These are phyloP conservation scores for Scenedesmus sp. DNA, from an alignment of 163 green algal genomes.

Conservation along the genomic window DNA sequence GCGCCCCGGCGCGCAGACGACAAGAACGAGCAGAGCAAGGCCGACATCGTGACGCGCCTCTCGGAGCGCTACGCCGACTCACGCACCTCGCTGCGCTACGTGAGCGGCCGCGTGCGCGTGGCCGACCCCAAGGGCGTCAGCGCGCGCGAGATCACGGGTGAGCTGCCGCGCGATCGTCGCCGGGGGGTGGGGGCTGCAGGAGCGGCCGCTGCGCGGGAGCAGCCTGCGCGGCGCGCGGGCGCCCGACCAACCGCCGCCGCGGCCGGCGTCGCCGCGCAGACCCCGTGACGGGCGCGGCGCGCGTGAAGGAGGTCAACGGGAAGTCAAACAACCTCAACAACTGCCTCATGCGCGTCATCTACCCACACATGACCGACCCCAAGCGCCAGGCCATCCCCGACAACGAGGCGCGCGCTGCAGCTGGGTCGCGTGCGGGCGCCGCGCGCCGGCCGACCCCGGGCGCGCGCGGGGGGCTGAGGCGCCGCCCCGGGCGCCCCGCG, in stretches of 20 bases:
- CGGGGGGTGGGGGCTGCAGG: too few relatives aligned
- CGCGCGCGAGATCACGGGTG: constrained; percentile 1
- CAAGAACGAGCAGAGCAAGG: background rate
- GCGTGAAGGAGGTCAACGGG: constrained; percentile 38
- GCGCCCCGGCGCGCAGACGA: too few relatives aligned
- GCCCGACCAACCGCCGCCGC: too few relatives aligned
- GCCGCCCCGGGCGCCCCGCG: too few relatives aligned
- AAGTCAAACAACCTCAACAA: constrained; percentile 53
- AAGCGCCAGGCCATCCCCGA: constrained; percentile 1
- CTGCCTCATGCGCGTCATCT: constrained; percentile 53
- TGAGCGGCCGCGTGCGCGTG: background rate
- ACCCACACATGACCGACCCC: constrained; percentile 9
- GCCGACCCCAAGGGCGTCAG: constrained; percentile 1
- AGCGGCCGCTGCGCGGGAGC: too few relatives aligned
- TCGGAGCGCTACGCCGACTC: background rate
- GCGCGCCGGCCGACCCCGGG: too few relatives aligned
- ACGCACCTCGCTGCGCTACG: background rate
- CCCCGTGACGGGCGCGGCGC: background rate
- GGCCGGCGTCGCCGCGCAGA: too few relatives aligned
- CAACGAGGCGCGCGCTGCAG: too few relatives aligned
- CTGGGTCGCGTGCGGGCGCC: too few relatives aligned
- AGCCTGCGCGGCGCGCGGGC: too few relatives aligned
- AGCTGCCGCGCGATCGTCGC: too few relatives aligned
- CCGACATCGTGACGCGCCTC: background rate
- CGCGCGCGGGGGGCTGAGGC: too few relatives aligned